Conservation (phyloP, 2,329 filamentous ascomycete species). For the Beauveria sp. region DNA sequence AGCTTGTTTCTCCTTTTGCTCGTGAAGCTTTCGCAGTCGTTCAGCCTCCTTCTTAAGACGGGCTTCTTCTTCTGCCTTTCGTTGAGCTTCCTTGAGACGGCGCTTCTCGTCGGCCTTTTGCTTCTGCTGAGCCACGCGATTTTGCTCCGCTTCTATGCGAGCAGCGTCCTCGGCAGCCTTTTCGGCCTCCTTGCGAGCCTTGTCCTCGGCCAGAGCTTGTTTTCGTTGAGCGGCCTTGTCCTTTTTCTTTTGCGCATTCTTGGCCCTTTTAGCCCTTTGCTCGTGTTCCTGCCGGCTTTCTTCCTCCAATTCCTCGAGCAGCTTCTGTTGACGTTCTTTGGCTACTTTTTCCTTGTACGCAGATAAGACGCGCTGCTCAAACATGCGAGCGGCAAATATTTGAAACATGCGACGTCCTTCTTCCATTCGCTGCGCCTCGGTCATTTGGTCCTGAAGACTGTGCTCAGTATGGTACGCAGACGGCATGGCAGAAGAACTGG, state of each 20-base stretch:
- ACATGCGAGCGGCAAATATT: constrained; percentile 98
- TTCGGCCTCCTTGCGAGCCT: constrained; percentile 78
- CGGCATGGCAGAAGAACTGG: constrained; percentile 31
- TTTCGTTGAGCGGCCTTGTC: constrained; percentile 88
- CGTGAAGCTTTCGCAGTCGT: constrained; percentile 66
- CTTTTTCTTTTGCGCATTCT: constrained; percentile 90
- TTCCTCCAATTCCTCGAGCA: constrained; percentile 85
- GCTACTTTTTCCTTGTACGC: constrained; percentile 98
- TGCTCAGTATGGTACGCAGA: constrained; percentile 35
- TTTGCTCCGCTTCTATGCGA: constrained; percentile 65
- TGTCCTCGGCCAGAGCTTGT: constrained; percentile 82
- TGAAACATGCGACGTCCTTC: constrained; percentile 98
- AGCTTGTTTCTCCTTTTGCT: constrained; percentile 78
- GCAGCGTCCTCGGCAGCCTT: constrained; percentile 81
- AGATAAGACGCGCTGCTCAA: constrained; percentile 90
- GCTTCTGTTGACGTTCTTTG: constrained; percentile 79
- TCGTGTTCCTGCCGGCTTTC: constrained; percentile 69
- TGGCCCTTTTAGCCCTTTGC: constrained; percentile 85
- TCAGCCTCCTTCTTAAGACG: constrained; percentile 78
- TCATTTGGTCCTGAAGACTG: constrained; percentile 77
- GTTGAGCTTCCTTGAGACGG: constrained; percentile 84
- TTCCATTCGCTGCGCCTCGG: constrained; percentile 97
- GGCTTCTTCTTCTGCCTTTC: constrained; percentile 85
- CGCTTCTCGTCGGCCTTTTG: constrained; percentile 82
- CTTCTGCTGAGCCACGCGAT: constrained; percentile 71